Percentiles rank a stretch among this genome's conserved stretches.
These are phyloP conservation scores for Calonectria naviculata DNA, from an alignment of 2,329 filamentous ascomycete genomes.

Conservation along the genomic window DNA sequence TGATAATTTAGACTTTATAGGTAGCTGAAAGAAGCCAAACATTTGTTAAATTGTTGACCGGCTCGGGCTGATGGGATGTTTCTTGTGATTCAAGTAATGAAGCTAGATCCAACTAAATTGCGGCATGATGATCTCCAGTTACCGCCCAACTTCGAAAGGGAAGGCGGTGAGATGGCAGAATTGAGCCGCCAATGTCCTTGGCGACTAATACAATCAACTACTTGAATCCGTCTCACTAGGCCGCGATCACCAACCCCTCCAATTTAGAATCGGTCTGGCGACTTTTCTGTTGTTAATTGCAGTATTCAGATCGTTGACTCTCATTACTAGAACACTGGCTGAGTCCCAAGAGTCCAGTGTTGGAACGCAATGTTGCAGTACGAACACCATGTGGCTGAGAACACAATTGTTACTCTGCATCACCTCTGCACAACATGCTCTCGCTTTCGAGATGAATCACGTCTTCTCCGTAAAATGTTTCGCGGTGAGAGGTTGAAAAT, in stretches of 20 bases:
- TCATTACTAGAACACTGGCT: too few species aligned
- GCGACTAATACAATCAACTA: not conserved
- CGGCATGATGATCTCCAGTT: not conserved
- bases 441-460: not conserved
- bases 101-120: not conserved
- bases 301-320: not conserved
- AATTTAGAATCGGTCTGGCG: not conserved
- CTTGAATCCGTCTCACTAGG: not conserved
- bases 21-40: too few species aligned
- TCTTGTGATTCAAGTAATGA: too few species aligned
- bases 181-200: not conserved
- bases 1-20: too few species aligned
- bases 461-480: not conserved
- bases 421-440: conserved; percentile 1
- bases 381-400: conserved; percentile 4
- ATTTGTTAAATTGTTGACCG: too few species aligned
- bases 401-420: not conserved
- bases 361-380: not conserved
- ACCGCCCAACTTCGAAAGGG: not conserved
- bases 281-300: not conserved
- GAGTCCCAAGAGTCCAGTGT: not conserved
- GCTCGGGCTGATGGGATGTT: too few species aligned
- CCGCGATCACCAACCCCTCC: not conserved
- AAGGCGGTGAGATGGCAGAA: not conserved
- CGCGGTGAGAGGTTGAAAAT: not conserved